Conservation (phyloP, 2,329 filamentous ascomycete genomes). For the Lojkania enalia region DNA sequence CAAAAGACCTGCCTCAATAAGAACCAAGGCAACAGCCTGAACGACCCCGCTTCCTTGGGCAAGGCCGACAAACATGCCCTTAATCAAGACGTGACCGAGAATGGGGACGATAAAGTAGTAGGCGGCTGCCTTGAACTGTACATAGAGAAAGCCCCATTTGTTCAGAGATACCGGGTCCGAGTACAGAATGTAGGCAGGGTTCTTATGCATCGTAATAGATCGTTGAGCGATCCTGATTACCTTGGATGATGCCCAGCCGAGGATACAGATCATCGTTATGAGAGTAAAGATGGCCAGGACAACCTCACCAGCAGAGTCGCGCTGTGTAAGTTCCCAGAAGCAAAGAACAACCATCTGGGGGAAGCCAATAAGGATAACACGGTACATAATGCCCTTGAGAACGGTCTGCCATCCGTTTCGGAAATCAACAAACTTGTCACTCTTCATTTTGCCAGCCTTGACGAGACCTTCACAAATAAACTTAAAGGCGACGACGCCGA, state of each 20-base stretch:
- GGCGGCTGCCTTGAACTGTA: constrained; percentile 91
- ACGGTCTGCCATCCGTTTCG: constrained; percentile 92
- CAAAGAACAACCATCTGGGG: constrained; percentile 88
- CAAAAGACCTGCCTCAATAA: constrained; percentile 79
- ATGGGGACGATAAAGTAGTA: constrained; percentile 92
- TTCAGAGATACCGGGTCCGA: constrained; percentile 92
- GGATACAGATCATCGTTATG: constrained; percentile 73
- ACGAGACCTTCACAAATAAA: constrained; percentile 74
- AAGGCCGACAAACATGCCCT: constrained; percentile 86
- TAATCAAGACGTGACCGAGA: constrained; percentile 78
- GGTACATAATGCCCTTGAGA: constrained; percentile 91
- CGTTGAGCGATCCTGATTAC: constrained; percentile 86
- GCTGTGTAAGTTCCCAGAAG: constrained; percentile 88
- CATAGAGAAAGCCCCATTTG: constrained; percentile 98
- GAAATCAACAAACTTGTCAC: constrained; percentile 89
- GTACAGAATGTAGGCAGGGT: constrained; percentile 95
- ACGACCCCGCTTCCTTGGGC: constrained; percentile 70
- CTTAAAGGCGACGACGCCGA: constrained; percentile 79
- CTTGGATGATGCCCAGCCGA: constrained; percentile 86
- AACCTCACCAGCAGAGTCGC: constrained; percentile 83
- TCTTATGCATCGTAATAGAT: constrained; percentile 89
- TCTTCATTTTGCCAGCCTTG: constrained; percentile 76
- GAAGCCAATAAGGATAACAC: constrained; percentile 85
- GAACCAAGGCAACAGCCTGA: constrained; percentile 79
- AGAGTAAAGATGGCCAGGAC: constrained; percentile 89